These are phyloP conservation scores for Epithele typhae DNA, from an alignment of 768 basidiomycete genomes.

Conservation along the genomic window DNA sequence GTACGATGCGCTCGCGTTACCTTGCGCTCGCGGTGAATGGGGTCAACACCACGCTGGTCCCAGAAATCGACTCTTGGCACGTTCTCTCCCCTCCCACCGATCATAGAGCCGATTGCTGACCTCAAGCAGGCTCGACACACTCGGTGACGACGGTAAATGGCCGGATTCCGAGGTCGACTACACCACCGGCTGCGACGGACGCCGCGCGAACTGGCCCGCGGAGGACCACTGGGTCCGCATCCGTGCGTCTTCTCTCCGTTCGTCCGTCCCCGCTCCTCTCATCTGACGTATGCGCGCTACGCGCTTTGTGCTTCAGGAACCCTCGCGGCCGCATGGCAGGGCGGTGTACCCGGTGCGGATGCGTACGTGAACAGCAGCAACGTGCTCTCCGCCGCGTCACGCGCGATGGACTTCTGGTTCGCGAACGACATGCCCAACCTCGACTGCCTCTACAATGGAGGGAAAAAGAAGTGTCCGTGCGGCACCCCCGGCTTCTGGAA, in stretches of 20 bases:
- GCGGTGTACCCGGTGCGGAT: constrained; percentile 37
- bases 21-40: constrained; percentile 34
- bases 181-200: constrained; percentile 56
- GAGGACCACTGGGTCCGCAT: constrained; percentile 36
- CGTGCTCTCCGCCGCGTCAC: constrained; percentile 37
- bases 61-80: background rate
- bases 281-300: no score
- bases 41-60: background rate
- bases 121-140: constrained; percentile 46
- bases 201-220: constrained; percentile 56
- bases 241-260: no score
- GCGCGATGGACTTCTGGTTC: constrained; percentile 64
- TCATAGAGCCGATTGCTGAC: background rate
- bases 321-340: constrained; percentile 55
- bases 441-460: constrained; percentile 53
- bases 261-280: no score
- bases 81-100: no score
- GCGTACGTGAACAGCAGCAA: constrained; percentile 38
- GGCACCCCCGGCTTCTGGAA: constrained; percentile 51
- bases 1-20: constrained; percentile 34
- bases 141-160: constrained; percentile 45
- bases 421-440: constrained; percentile 49
- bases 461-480: constrained; percentile 51
- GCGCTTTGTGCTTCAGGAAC: no score
- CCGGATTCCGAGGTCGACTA: constrained; percentile 55